A percentile compares a stretch with the other conserved stretches of the same genome.
Evolutionary conservation across 345 rosid genomes (phyloP).

Genomic region (Syzygium jambos): DNA sequence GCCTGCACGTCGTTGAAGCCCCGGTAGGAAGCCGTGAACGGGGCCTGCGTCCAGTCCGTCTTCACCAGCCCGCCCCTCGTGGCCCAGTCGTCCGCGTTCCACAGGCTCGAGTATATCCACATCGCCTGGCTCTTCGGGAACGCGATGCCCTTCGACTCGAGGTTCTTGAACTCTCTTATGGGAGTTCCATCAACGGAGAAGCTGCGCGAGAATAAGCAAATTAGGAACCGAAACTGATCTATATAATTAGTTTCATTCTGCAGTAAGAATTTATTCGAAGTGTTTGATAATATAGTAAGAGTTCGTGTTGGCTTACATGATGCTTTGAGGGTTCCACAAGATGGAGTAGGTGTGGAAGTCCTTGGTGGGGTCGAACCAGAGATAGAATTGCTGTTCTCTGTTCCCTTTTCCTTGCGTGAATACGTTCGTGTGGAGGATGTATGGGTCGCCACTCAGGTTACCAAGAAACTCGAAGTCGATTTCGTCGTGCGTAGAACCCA

Average conservation of each 20-base stretch:
- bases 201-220: neutral
- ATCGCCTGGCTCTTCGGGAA: neutral
- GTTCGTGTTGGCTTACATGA: neutral
- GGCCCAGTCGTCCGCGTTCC: neutral
- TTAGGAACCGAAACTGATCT: neutral
- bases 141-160: neutral
- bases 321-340: neutral
- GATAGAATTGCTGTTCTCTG: neutral
- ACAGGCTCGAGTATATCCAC: neutral
- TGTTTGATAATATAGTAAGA: neutral
- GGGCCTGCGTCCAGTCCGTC: neutral
- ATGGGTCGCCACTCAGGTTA: neutral
- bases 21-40: neutral
- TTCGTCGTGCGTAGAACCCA: neutral
- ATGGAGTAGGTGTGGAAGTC: neutral
- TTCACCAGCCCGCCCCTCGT: neutral
- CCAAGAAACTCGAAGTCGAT: neutral
- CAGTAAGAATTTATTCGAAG: too few relatives aligned
- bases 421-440: neutral
- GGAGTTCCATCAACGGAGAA: neutral
- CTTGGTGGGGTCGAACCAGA: neutral
- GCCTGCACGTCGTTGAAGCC: neutral
- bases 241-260: too few relatives aligned
- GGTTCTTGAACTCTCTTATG: neutral
- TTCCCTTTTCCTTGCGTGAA: neutral